phyloP scores from a whole-genome alignment of 176 grass and related monocot genomes.

The Chrysopogon serrulatus region DNA sequence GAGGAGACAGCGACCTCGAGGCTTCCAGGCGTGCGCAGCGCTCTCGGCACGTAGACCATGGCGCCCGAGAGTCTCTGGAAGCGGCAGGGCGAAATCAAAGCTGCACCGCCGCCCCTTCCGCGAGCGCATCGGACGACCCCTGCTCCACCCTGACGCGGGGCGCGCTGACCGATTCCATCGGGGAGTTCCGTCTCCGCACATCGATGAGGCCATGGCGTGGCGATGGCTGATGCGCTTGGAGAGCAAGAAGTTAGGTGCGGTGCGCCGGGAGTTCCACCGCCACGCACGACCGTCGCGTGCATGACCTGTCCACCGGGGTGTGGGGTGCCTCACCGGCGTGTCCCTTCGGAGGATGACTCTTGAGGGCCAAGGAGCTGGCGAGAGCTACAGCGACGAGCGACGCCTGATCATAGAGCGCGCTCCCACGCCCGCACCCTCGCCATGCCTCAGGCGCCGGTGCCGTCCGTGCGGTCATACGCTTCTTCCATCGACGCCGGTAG shows the following conservation, averaged over 20 bases:
- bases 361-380: neutral
- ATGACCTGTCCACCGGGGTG: slow-evolving; percentile 42
- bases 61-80: slow-evolving; percentile 40
- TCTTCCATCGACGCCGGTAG: slow-evolving; percentile 16
- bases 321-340: slow-evolving; percentile 28
- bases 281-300: slow-evolving; percentile 36
- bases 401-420: neutral
- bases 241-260: slow-evolving; percentile 21
- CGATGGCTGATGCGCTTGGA: slow-evolving; percentile 39
- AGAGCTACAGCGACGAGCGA: neutral
- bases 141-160: slow-evolving; percentile 11
- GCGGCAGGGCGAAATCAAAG: slow-evolving; percentile 34
- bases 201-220: slow-evolving; percentile 25
- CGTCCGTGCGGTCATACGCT: neutral
- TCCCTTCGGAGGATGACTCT: neutral
- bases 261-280: neutral
- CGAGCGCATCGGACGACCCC: slow-evolving; percentile 29
- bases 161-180: slow-evolving; percentile 21
- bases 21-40: too few relatives aligned
- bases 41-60: neutral
- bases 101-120: slow-evolving; percentile 51
- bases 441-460: neutral
- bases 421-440: neutral
- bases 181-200: slow-evolving; percentile 6
- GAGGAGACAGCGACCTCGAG: too few relatives aligned